phyloP scores from a whole-genome alignment of 2,329 filamentous ascomycete genomes.

The Taxawa tesnikishii region DNA sequence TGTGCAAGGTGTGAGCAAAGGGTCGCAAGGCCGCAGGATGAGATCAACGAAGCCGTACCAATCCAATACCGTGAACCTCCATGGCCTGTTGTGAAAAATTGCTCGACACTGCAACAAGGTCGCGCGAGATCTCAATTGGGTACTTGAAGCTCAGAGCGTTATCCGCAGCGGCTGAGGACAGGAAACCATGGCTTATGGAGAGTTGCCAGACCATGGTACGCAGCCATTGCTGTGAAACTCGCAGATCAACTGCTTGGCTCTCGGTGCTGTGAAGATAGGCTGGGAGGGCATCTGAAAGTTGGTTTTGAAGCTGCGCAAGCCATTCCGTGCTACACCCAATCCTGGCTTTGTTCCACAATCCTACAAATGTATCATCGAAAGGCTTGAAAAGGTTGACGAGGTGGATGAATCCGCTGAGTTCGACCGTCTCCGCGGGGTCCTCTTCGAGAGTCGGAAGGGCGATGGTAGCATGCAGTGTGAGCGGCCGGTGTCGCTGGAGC shows the following conservation, averaged over 20 bases:
- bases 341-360: conserved; percentile 49
- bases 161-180: conserved; percentile 44
- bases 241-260: conserved; percentile 56
- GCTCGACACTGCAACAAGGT: conserved; percentile 50
- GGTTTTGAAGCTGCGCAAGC: conserved; percentile 35
- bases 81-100: conserved; percentile 61
- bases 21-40: too few relatives aligned
- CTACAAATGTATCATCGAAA: conserved; percentile 51
- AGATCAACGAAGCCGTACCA: conserved; percentile 53
- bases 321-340: conserved; percentile 33
- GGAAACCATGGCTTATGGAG: conserved; percentile 51
- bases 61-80: conserved; percentile 60
- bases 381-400: conserved; percentile 50
- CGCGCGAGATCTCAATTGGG: conserved; percentile 49
- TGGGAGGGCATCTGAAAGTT: conserved; percentile 41
- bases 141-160: conserved; percentile 50
- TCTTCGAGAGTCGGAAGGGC: conserved; percentile 37
- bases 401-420: conserved; percentile 47
- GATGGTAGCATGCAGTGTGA: conserved; percentile 49
- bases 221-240: conserved; percentile 60
- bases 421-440: conserved; percentile 40
- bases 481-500: conserved; percentile 50
- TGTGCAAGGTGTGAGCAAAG: too few relatives aligned
- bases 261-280: conserved; percentile 47
- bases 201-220: conserved; percentile 62